These are phyloP conservation scores for Amanita brunnescens DNA, from an alignment of 768 basidiomycete species.

Conservation along the genomic window DNA sequence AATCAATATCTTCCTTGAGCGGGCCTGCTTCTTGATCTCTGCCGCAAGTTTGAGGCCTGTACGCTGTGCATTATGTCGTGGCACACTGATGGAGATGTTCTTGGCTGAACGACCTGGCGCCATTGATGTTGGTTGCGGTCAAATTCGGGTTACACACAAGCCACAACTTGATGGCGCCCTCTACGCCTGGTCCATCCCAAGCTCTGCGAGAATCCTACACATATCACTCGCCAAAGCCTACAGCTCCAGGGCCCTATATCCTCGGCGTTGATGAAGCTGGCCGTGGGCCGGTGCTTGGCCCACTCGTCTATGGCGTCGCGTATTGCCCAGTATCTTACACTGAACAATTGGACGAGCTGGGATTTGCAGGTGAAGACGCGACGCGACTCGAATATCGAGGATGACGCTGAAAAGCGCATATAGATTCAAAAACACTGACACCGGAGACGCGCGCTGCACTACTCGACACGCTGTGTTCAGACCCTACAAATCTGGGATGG, in stretches of 20 bases:
- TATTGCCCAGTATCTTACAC: constrained; percentile 81
- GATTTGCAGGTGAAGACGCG: constrained; percentile 71
- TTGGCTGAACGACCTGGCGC: constrained; percentile 51
- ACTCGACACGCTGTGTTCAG: constrained; percentile 57
- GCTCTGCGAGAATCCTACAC: constrained; percentile 68
- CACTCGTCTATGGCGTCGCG: constrained; percentile 92
- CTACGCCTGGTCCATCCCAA: constrained; percentile 46
- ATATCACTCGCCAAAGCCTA: constrained; percentile 66
- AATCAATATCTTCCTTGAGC: constrained; percentile 36
- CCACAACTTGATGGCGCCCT: constrained; percentile 30
- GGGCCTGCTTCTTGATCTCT: constrained; percentile 50
- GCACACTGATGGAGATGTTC: constrained; percentile 55
- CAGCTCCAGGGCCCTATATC: constrained; percentile 72
- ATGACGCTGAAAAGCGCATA: background rate
- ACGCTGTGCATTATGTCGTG: constrained; percentile 67
- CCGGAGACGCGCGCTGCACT: constrained; percentile 58
- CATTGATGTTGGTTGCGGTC: constrained; percentile 28
- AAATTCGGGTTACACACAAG: background rate
- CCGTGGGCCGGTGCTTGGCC: constrained; percentile 90
- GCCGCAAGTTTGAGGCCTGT: constrained; percentile 54
- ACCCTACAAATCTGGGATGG: constrained; percentile 70
- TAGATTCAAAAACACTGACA: constrained; percentile 91
- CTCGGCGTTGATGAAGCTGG: constrained; percentile 99
- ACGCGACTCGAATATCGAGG: background rate
- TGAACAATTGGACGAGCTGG: constrained; percentile 64